Percentiles rank a stretch among this genome's conserved stretches.
Evolutionary conservation across 2,329 filamentous ascomycete species (phyloP).

Genomic region (Beauveria sp.): DNA sequence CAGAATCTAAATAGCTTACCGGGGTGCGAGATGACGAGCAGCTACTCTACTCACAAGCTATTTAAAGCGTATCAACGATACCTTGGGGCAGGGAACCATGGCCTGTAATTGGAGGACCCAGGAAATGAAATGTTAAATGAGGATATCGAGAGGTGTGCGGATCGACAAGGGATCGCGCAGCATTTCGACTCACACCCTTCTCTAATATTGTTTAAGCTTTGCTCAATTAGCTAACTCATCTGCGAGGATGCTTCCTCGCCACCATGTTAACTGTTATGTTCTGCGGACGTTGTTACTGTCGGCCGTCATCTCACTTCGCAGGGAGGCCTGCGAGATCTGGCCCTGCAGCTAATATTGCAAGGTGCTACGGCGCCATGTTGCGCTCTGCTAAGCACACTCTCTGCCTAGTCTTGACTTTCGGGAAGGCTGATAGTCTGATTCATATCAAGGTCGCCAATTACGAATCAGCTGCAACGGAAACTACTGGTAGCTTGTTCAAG

Average conservation of each 20-base stretch:
- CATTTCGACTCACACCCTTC: neutral
- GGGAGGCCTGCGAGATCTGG: constrained; percentile 4
- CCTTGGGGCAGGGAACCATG: neutral
- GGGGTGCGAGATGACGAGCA: constrained; percentile 8
- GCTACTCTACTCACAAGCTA: neutral
- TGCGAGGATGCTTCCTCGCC: neutral
- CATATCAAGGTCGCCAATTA: neutral
- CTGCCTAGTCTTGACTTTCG: neutral
- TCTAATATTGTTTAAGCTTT: neutral
- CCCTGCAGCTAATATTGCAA: constrained; percentile 7
- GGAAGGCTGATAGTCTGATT: neutral
- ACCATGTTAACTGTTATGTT: neutral
- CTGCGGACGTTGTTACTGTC: neutral
- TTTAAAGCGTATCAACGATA: neutral
- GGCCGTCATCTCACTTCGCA: neutral
- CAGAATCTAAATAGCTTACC: neutral
- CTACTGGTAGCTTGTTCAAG: neutral
- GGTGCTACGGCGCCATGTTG: neutral
- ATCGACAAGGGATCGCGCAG: neutral
- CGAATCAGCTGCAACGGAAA: neutral
- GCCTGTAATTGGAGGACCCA: neutral
- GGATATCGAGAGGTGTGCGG: neutral
- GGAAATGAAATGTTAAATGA: constrained; percentile 11
- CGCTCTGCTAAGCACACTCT: neutral
- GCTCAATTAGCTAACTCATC: neutral